A percentile compares a stretch with the other conserved stretches of the same genome.
Evolutionary conservation across 768 basidiomycete genomes (phyloP).

Genomic region (Phanerodontia chrysosporium): DNA sequence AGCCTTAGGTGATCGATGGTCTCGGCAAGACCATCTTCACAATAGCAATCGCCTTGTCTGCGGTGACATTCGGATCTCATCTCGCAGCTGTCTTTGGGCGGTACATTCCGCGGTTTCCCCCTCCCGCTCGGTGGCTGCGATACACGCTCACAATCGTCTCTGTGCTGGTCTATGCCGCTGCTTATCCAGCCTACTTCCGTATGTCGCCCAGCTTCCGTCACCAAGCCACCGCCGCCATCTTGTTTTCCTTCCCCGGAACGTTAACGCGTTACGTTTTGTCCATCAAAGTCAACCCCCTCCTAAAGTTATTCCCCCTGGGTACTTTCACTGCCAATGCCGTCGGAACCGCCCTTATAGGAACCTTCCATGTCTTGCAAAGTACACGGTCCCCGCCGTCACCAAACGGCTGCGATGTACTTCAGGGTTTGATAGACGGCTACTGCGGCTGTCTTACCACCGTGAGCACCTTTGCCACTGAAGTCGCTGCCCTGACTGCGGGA

Average conservation of each 20-base stretch:
- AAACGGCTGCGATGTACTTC: slow-evolving; percentile 65
- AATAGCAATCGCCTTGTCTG: slow-evolving; percentile 68
- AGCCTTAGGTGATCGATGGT: slow-evolving; percentile 77
- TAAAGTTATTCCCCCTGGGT: slow-evolving; percentile 66
- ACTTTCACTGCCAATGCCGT: slow-evolving; percentile 72
- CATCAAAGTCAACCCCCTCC: slow-evolving; percentile 59
- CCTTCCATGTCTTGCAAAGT: slow-evolving; percentile 69
- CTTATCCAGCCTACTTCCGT: slow-evolving; percentile 75
- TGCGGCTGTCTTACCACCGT: slow-evolving; percentile 95
- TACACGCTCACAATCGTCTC: slow-evolving; percentile 50
- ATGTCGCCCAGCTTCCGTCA: slow-evolving; percentile 67
- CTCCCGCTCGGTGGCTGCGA: slow-evolving; percentile 43
- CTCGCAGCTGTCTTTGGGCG: slow-evolving; percentile 43
- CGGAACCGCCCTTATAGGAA: slow-evolving; percentile 81
- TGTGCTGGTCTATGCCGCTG: slow-evolving; percentile 66
- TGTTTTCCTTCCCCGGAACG: slow-evolving; percentile 88
- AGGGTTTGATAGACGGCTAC: slow-evolving; percentile 86
- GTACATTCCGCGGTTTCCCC: slow-evolving; percentile 36
- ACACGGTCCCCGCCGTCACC: slow-evolving; percentile 38
- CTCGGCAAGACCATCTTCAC: slow-evolving; percentile 78
- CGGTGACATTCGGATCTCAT: slow-evolving; percentile 70
- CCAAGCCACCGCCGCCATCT: slow-evolving; percentile 78
- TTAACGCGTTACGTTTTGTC: slow-evolving; percentile 81
- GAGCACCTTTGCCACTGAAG: slow-evolving; percentile 87
- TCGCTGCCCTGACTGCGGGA: slow-evolving; percentile 49